Conservation (phyloP, 805 yeast genomes). For the Nakazawaea ambrosiae region DNA sequence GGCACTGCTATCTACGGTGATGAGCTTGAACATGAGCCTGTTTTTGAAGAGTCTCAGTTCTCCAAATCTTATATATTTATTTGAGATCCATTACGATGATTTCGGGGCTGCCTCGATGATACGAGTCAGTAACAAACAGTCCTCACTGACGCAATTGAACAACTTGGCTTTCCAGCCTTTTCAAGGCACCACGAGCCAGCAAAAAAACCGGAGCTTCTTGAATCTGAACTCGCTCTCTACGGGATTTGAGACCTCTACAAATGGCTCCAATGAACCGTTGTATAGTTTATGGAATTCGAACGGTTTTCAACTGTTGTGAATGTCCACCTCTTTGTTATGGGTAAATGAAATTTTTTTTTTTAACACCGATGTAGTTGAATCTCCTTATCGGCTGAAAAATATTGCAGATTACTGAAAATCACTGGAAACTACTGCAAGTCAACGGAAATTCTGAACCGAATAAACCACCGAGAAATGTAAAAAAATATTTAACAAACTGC, state of each 20-base stretch:
- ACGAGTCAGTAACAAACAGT: constrained; percentile 3
- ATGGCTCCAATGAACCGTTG: background rate
- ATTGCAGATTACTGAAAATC: too few relatives aligned
- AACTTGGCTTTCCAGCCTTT: constrained; percentile 4
- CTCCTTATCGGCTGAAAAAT: too few relatives aligned
- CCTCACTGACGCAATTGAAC: too few relatives aligned
- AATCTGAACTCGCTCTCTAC: background rate
- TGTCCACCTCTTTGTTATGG: too few relatives aligned
- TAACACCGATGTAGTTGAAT: too few relatives aligned
- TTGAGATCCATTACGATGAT: constrained; percentile 10
- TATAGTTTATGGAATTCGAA: background rate
- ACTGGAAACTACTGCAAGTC: too few relatives aligned
- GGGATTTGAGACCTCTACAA: background rate
- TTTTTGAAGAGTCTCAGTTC: constrained; percentile 8
- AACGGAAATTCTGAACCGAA: too few relatives aligned
- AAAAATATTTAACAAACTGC: too few relatives aligned
- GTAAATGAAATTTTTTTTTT: too few relatives aligned
- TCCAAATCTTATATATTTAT: constrained; percentile 2
- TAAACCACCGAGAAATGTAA: too few relatives aligned
- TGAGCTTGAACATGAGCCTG: constrained; percentile 5
- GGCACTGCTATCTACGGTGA: background rate
- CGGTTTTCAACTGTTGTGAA: too few relatives aligned
- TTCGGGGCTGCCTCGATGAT: constrained; percentile 9
- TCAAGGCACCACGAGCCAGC: background rate
- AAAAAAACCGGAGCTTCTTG: background rate